Percentiles rank a stretch among this genome's conserved stretches.
Conservation (phyloP, 2,329 filamentous ascomycete genomes). For the Xenoacremonium recifei region DNA sequence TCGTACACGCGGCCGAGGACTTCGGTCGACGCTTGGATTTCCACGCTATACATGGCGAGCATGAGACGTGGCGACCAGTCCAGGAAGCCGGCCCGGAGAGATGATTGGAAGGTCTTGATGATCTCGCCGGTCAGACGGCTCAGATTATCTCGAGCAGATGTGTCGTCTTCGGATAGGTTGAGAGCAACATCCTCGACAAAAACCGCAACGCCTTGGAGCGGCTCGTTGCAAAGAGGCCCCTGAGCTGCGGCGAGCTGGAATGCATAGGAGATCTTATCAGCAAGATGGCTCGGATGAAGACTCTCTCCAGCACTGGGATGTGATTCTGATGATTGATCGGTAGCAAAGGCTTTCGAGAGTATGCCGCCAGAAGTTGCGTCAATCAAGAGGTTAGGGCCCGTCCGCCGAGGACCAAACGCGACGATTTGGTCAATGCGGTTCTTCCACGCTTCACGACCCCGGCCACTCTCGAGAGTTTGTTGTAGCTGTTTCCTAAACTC, state of each 20-base stretch:
- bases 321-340: slow-evolving; percentile 30
- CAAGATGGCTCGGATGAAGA: slow-evolving; percentile 66
- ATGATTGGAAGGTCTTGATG: slow-evolving; percentile 82
- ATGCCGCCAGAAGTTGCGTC: slow-evolving; percentile 74
- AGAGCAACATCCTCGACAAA: slow-evolving; percentile 79
- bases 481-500: slow-evolving; percentile 78
- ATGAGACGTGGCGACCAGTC: slow-evolving; percentile 96
- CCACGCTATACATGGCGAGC: slow-evolving; percentile 96
- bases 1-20: slow-evolving; percentile 94
- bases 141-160: slow-evolving; percentile 62
- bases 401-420: slow-evolving; percentile 84
- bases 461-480: slow-evolving; percentile 65
- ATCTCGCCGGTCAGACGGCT: slow-evolving; percentile 88
- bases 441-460: slow-evolving; percentile 73
- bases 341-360: slow-evolving; percentile 67
- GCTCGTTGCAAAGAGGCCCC: slow-evolving; percentile 89
- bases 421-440: slow-evolving; percentile 75
- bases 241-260: slow-evolving; percentile 91
- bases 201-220: slow-evolving; percentile 88
- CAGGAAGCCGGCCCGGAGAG: slow-evolving; percentile 82
- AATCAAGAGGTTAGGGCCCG: slow-evolving; percentile 85
- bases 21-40: slow-evolving; percentile 95
- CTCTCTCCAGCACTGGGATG: slow-evolving; percentile 45
- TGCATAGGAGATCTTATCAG: slow-evolving; percentile 87
- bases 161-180: slow-evolving; percentile 50